phyloP scores from a whole-genome alignment of 257 asterid species.

The Schizonepeta tenuifolia region DNA sequence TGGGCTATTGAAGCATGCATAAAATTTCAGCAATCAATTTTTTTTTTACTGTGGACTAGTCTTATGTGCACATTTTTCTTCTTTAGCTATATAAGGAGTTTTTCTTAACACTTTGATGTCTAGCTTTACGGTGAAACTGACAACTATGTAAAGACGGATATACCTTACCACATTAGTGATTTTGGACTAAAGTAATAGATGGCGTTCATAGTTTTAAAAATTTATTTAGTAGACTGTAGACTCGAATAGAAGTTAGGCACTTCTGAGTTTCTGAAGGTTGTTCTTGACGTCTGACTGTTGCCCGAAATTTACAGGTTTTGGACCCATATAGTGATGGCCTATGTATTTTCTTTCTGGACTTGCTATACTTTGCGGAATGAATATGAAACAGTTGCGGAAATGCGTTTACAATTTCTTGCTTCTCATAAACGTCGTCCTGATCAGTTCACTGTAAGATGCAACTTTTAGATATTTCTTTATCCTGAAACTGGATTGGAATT shows the following conservation, averaged over 20 bases:
- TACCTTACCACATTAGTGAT: background rate
- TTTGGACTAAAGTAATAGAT: background rate
- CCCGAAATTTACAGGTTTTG: conserved; percentile 69
- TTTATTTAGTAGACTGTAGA: conserved; percentile 3
- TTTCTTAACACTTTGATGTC: background rate
- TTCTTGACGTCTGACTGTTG: conserved; percentile 3
- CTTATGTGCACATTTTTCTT: background rate
- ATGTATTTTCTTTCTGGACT: conserved; percentile 91
- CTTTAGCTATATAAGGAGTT: background rate
- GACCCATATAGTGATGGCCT: conserved; percentile 92
- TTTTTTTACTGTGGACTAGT: background rate
- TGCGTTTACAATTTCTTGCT: conserved; percentile 93
- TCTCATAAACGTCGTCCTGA: conserved; percentile 91
- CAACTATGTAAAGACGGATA: background rate
- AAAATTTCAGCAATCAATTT: background rate
- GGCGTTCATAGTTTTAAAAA: background rate
- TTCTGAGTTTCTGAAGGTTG: background rate
- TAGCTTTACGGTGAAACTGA: background rate
- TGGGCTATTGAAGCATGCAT: background rate
- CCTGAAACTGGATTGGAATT: background rate
- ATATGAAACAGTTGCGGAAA: conserved; percentile 61
- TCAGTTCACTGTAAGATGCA: conserved; percentile 79
- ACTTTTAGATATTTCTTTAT: background rate
- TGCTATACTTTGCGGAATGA: conserved; percentile 73
- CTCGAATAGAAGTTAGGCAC: background rate